Base-by-base conservation (phyloP, 2,329 filamentous ascomycete genomes). In the Catunica adiposa region DNA sequence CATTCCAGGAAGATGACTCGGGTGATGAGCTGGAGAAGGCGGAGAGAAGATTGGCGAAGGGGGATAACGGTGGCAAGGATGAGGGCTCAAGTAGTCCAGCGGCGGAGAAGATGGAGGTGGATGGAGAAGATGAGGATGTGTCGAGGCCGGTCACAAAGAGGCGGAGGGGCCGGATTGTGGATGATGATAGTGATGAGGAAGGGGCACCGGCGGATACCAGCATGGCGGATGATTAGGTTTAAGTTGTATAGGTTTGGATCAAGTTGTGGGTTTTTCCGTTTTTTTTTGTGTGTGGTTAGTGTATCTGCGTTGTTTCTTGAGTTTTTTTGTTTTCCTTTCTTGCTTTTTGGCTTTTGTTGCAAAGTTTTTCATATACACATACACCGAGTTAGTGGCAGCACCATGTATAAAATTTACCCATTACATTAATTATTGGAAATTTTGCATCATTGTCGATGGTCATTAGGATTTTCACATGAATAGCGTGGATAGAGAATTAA, bases 131-230 rank as follows among this genome's bases (percentile, higher is more conserved):
- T 1, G 73, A 78, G 1, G 76, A 76, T 1, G 74, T 74, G 37
- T 68, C 70, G 54, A 69, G 70, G 54, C 67, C 68, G 59, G 68
- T 68, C 61, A 64, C 64, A 55, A 77, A 73, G 66, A 56, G 54
- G 46, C 55, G 57, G 53, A 70, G 75, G 55, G 66, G 70, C 17
- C 69, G 76, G 37, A 69, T 76, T 46, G 75, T 73, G 20, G 69
- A 75, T 40, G 57, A 59, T 48, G 75, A 78, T 53, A 76, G 79
- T 51, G 76, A 78, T 51, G 75, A 75, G 5, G 74, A 76, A 3
- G 71, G 70, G 20, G 68, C 65, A 5, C n/a, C 47, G 6, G 56
- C 31, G 14, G 56, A 57, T 48, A 57, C 46, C 22, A 57, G 44
- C 26, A 57, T 57, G 56, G 56, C 44, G 8, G 56, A 57, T 34